A percentile compares a stretch with the other conserved stretches of the same genome.
phyloP scores from a whole-genome alignment of 805 yeast genomes.

The Nakazawaea ishiwadae region DNA sequence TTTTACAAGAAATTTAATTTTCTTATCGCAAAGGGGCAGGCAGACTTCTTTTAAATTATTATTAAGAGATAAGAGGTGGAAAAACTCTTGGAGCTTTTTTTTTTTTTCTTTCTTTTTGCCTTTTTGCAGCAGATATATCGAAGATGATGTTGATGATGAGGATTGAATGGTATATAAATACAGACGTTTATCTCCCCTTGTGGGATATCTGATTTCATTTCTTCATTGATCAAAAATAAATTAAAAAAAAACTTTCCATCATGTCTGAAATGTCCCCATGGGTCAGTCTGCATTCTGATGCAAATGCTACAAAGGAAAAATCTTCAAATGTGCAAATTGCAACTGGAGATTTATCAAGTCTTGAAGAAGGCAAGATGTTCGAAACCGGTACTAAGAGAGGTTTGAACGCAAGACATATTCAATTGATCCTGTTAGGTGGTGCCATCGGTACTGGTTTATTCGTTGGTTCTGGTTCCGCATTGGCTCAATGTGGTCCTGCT shows the following conservation, averaged over 20 bases:
- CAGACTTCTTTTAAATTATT: too few relatives aligned
- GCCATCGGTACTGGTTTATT: constrained; percentile 75
- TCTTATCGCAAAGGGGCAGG: too few relatives aligned
- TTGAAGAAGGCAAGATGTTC: constrained; percentile 3
- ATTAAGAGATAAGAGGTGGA: too few relatives aligned
- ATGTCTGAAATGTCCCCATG: constrained; percentile 12
- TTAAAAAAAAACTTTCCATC: background rate
- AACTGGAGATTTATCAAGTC: constrained; percentile 6
- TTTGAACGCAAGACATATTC: constrained; percentile 61
- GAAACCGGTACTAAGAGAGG: constrained; percentile 35
- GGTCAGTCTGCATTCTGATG: constrained; percentile 9
- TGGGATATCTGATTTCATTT: too few relatives aligned
- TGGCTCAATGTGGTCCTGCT: constrained; percentile 62
- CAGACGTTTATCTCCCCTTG: too few relatives aligned
- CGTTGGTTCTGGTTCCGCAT: constrained; percentile 61
- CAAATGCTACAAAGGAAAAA: background rate
- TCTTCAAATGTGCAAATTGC: background rate
- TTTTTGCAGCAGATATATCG: too few relatives aligned
- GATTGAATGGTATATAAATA: too few relatives aligned
- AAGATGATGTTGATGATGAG: too few relatives aligned
- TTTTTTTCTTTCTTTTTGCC: too few relatives aligned
- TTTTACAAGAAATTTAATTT: too few relatives aligned
- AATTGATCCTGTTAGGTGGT: constrained; percentile 73
- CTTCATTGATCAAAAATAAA: too few relatives aligned
- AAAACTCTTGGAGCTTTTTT: too few relatives aligned